Conservation (phyloP, 2,329 filamentous ascomycete genomes). For the Colletotrichum sp. region DNA sequence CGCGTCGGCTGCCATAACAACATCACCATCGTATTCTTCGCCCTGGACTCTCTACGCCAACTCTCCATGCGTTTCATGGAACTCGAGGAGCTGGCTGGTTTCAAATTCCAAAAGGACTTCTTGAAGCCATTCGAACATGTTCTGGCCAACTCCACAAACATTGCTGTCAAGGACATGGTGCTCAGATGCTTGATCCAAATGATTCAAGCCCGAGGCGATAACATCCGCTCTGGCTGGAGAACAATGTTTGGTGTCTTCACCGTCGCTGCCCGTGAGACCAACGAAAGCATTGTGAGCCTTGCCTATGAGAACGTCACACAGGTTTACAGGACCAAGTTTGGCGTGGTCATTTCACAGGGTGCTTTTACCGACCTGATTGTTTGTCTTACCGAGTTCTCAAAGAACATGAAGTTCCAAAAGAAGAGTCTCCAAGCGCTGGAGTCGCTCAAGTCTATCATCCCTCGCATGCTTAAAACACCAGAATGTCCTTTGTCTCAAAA, state of each 20-base stretch:
- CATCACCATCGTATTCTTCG: constrained; percentile 96
- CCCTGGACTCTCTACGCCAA: constrained; percentile 92
- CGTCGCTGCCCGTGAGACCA: constrained; percentile 89
- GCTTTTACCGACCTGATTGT: constrained; percentile 97
- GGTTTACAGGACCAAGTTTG: constrained; percentile 94
- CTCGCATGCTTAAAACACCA: constrained; percentile 92
- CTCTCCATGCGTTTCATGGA: constrained; percentile 99
- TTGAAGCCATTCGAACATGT: constrained; percentile 98
- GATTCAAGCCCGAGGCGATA: constrained; percentile 96
- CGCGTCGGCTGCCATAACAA: constrained; percentile 96
- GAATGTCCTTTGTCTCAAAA: constrained; percentile 88
- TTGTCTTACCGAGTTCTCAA: constrained; percentile 97
- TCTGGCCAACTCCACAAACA: constrained; percentile 88
- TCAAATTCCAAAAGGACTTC: constrained; percentile 99
- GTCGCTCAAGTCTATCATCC: constrained; percentile 89
- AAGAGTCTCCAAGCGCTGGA: constrained; percentile 97
- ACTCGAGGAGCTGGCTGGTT: constrained; percentile 94
- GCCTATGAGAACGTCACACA: constrained; percentile 97
- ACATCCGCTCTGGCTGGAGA: constrained; percentile 97
- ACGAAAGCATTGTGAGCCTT: constrained; percentile 94
- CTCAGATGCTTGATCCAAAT: constrained; percentile 96
- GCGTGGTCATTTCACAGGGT: constrained; percentile 93
- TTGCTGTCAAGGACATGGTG: constrained; percentile 97
- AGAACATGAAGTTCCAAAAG: constrained; percentile 98
- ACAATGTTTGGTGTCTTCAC: constrained; percentile 99